Evolutionary conservation across 352 stramenopile species (phyloP), one percentile per base, ranked within the genome.

Genomic region (Phytophthora sp.): DNA sequence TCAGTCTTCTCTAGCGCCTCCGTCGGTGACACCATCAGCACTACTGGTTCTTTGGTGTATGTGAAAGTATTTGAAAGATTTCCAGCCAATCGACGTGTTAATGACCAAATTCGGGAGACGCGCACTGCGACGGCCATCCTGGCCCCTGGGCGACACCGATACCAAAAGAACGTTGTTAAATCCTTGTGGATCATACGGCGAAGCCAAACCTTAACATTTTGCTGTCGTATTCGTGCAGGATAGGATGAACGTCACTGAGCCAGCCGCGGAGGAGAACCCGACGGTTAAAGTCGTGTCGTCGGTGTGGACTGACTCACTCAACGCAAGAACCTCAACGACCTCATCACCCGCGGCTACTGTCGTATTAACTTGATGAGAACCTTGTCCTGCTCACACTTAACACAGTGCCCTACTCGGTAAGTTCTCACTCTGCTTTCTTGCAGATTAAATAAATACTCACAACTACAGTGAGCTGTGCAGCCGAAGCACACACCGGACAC

Each of bases 391-490:
- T 94, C 21, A 89, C 84, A 21, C 81, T 94, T 52, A 94, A 94
- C 66, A 94, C 85, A 0, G 75, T 92, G 2, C 79, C 81, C 4
- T 94, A 94, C 55, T 90, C 85, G 67, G 82, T 92, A 51, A n/a
- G 57, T 50, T 7, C 12, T 12, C 29, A 7, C 21, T 29, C 23
- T 18, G 16, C 16, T 53, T 33, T 8, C n/a, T n/a, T n/a, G n/a
- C n/a, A n/a, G n/a, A n/a, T n/a, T n/a, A n/a, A n/a, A n/a, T n/a
- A n/a, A n/a, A n/a, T n/a, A n/a, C 23, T 44, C 31, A 23, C 12
- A 31, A 39, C 15, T 7, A 23, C 30, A 46, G 7, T 52, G 44
- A 12, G 8, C 56, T 42, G 13, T 45, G 7, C 31, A 93, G 82
- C 76, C 80, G 1, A 86, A 77, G 16, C 86, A 96, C 58, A 51